Base-by-base conservation (phyloP, 345 rosid genomes). In the Eucalyptus erythrocorys region DNA sequence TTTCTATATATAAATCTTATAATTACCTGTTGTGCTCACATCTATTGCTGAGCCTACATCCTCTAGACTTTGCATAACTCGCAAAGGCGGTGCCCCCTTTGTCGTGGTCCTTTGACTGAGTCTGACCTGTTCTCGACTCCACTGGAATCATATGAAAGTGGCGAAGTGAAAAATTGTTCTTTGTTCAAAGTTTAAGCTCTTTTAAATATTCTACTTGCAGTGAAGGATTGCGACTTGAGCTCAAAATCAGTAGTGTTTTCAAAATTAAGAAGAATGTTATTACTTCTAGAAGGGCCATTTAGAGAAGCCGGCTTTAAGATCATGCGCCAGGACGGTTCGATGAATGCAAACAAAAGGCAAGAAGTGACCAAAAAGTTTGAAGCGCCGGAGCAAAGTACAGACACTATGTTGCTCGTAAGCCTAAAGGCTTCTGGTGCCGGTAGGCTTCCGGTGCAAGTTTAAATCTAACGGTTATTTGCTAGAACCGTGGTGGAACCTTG, bases 401-500 rank as follows among this genome's bases (percentile, higher is more conserved):
- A 96, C 22, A 91, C 92, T 15, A 91, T 96, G 87, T 96, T 49
- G 91, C 97, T 97, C 22, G 98, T 98, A 10, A 96, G 98, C 87
- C 94, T 97, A 10, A 95, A 43, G 45, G 8, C 8, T 43, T 43
- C 8, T 2, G 45, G 45, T 43, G n/a, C n/a, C n/a, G n/a, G 8
- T 7, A 92, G 92, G 98, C 99, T 32, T 94, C 94, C 80, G 95
- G 96, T 71, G 90, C 96, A 7, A 95, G 98, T 19, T 94, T 97
- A 90, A 97, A 97, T 92, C 95, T 96, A 49, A 91, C 97, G 68
- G 94, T 68, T 96, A 93, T 93, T 61, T 96, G 92, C 85, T 95
- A 8, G 99, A 96, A 88, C 95, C 94, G 5, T 96, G 98, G 99
- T 97, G 99, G 98, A 97, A 97, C 91, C 96, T 97, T 48, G 95